Evolutionary conservation across 495 filamentous ascomycete genomes (phyloP).

Genomic region (Xylaria grammica): DNA sequence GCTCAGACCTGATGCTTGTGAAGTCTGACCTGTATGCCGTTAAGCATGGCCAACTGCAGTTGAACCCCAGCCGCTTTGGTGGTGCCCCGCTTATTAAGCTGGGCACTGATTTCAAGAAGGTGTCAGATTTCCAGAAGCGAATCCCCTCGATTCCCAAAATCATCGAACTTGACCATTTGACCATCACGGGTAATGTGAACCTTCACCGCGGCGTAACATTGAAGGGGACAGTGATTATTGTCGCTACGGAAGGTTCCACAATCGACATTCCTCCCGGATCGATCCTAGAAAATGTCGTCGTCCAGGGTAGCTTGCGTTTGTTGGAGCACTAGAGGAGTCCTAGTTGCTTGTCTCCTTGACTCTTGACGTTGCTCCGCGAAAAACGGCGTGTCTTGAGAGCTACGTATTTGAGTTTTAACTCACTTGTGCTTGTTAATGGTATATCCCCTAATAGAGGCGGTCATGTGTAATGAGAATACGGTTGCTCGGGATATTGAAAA

Average conservation of each 20-base stretch:
- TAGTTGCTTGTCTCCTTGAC: conserved; percentile 40
- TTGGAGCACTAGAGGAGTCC: conserved; percentile 76
- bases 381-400: background rate
- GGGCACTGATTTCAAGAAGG: conserved; percentile 99
- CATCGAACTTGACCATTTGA: conserved; percentile 96
- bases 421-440: conserved; percentile 18
- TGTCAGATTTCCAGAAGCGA: conserved; percentile 98
- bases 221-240: conserved; percentile 99
- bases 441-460: conserved; percentile 23
- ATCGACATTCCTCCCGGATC: conserved; percentile 98
- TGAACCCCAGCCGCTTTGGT: conserved; percentile 94
- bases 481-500: conserved; percentile 15
- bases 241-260: conserved; percentile 95
- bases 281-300: conserved; percentile 97
- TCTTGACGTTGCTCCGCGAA: background rate
- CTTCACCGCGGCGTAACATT: conserved; percentile 91
- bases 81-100: conserved; percentile 99
- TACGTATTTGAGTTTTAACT: conserved; percentile 5
- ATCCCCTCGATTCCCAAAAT: conserved; percentile 97
- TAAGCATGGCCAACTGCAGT: conserved; percentile 96
- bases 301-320: conserved; percentile 95
- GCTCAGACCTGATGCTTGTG: conserved; percentile 99
- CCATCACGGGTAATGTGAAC: conserved; percentile 96
- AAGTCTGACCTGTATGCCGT: conserved; percentile 99
- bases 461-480: conserved; percentile 22